Base-by-base conservation (phyloP, 2,329 filamentous ascomycete genomes). In the Fusarium aywerte region DNA sequence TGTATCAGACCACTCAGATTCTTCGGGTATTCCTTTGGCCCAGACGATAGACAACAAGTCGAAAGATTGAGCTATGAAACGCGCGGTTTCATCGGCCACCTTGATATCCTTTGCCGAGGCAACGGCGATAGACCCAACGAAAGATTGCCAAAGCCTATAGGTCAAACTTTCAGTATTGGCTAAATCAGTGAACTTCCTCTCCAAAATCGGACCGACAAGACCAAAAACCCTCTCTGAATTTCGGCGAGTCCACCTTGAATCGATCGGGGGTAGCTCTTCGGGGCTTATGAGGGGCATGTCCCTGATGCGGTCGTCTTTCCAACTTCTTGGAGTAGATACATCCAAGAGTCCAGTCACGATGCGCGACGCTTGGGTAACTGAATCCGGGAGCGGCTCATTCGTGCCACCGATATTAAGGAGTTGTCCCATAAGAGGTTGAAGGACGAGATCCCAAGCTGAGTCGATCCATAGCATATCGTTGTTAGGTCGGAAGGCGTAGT, bases 101-200 rank as follows among this genome's bases (percentile, higher is more conserved):
- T 95, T 97, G 70, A 99, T 90, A 77, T 99, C 96, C 78, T 97
- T 97, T 39, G 84, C 85, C 23, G 90, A 90, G 36, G 91, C 91
- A 47, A 86, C 85, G 4, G 88, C 85, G 25, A 93, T 81, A 2
- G 89, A 86, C 5, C 82, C 80, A 40, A 92, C 82, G 13, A 93
- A 80, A 2, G 85, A 81, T 27, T 80, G 76, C 90, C 90, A 92
- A 35, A 92, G 81, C 9, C 79, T 81, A 47, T 78, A 81, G 1
- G 81, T 75, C 11, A 78, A 70, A 65, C 87, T 91, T 18, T 85
- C 84, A 2, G 85, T 82, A 48, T 87, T 82, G 10, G 86, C 83
- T n/a, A 95, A 74, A 16, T 87, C 86, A 51, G 84, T 80, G 48
- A 92, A 89, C 50, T 84, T 85, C 55, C 80, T 83, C 77, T 88